Conservation (phyloP, 2,329 filamentous ascomycete species). For the Oidium heveae region DNA sequence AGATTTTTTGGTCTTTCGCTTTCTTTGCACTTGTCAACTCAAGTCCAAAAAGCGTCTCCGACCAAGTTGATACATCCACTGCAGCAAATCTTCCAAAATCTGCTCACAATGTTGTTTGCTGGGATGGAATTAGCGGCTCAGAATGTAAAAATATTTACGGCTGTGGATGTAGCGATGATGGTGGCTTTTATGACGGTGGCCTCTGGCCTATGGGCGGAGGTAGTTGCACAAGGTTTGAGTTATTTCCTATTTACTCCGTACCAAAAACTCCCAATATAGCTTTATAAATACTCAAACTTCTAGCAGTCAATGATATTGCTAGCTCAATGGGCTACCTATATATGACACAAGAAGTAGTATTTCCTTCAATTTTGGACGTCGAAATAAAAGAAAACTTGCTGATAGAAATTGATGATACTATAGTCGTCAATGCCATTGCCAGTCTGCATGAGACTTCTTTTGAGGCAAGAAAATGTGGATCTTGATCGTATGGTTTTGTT, state of each 20-base stretch:
- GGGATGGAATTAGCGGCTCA: not conserved
- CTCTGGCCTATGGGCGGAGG: not conserved
- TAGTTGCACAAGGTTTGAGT: not conserved
- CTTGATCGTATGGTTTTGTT: not conserved
- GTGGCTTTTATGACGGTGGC: not conserved
- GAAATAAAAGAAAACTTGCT: not conserved
- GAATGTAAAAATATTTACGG: not conserved
- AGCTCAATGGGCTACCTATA: no score
- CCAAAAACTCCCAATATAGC: no score
- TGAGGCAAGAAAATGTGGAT: not conserved
- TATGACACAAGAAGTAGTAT: not conserved
- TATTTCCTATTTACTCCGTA: not conserved
- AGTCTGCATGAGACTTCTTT: not conserved
- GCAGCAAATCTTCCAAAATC: not conserved
- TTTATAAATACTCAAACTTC: no score
- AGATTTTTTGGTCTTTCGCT: no score
- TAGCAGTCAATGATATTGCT: no score
- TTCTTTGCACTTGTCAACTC: no score
- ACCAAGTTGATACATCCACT: not conserved
- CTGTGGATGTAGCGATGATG: not conserved
- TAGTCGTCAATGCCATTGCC: not conserved
- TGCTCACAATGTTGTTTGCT: not conserved
- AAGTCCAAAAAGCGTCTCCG: no score
- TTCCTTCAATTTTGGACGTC: not conserved
- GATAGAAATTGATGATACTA: not conserved